These are phyloP conservation scores for Malus domestica DNA, from an alignment of 306 rosid genomes.

Conservation along the genomic window ASM211411v1 NC_041798.1:40704501-40705000, in stretches of 20 bases:
- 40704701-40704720: neutral
- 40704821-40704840: constrained; percentile 61
- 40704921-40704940: neutral
- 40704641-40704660: constrained; percentile 71
- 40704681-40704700: constrained; percentile 68
- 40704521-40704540: neutral
- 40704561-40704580: neutral
- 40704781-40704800: constrained; percentile 68
- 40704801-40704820: constrained; percentile 79
- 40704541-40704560: neutral
- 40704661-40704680: constrained; percentile 78
- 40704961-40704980: no score
- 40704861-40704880: constrained; percentile 79
- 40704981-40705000: no score
- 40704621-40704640: constrained; percentile 76
- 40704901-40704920: constrained; percentile 41
- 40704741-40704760: neutral
- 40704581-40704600: constrained; percentile 44
- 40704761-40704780: constrained; percentile 16
- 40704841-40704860: constrained; percentile 81
- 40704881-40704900: constrained; percentile 81
- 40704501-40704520: neutral
- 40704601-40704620: constrained; percentile 95
- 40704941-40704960: no score
- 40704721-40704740: neutral